A percentile compares a stretch with the other conserved stretches of the same genome.
These are phyloP conservation scores for Saccharomycopsis amapae DNA, from an alignment of 805 yeast species.

Conservation along the genomic window DNA sequence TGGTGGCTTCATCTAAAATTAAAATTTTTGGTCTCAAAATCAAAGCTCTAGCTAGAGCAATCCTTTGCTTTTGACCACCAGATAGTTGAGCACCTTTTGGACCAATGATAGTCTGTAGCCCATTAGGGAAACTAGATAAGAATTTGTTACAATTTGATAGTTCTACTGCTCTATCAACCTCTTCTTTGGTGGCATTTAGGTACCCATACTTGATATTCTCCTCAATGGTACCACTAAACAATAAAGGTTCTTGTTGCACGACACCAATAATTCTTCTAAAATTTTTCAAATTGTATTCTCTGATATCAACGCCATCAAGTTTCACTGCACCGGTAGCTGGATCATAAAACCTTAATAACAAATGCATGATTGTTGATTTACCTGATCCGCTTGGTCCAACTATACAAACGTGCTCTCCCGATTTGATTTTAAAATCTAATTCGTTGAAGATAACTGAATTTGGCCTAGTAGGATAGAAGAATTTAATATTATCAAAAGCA, in stretches of 20 bases:
- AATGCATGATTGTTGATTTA: slow-evolving; percentile 78
- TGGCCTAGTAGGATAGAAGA: slow-evolving; percentile 80
- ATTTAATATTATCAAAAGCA: slow-evolving; percentile 53
- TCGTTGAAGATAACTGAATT: slow-evolving; percentile 58
- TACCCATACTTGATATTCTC: slow-evolving; percentile 80
- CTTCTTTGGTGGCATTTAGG: slow-evolving; percentile 50
- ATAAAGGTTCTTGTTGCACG: slow-evolving; percentile 87
- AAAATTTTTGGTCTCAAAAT: slow-evolving; percentile 72
- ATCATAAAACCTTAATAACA: slow-evolving; percentile 78
- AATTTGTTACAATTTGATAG: slow-evolving; percentile 71
- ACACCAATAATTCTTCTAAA: slow-evolving; percentile 75
- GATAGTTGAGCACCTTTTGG: slow-evolving; percentile 83
- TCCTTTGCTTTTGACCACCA: slow-evolving; percentile 93
- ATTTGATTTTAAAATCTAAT: slow-evolving; percentile 51
- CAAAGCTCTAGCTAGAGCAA: slow-evolving; percentile 84
- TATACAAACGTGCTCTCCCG: slow-evolving; percentile 86
- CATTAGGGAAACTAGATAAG: slow-evolving; percentile 69
- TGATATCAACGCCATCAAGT: slow-evolving; percentile 59
- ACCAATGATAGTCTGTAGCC: slow-evolving; percentile 76
- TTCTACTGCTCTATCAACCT: slow-evolving; percentile 51
- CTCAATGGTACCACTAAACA: slow-evolving; percentile 77
- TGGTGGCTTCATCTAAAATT: slow-evolving; percentile 89
- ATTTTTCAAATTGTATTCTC: slow-evolving; percentile 59
- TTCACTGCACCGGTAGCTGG: slow-evolving; percentile 56
- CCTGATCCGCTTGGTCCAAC: slow-evolving; percentile 99